Evolutionary conservation across 768 basidiomycete species (phyloP).

Genomic region (Podaxis carcinomalis): DNA sequence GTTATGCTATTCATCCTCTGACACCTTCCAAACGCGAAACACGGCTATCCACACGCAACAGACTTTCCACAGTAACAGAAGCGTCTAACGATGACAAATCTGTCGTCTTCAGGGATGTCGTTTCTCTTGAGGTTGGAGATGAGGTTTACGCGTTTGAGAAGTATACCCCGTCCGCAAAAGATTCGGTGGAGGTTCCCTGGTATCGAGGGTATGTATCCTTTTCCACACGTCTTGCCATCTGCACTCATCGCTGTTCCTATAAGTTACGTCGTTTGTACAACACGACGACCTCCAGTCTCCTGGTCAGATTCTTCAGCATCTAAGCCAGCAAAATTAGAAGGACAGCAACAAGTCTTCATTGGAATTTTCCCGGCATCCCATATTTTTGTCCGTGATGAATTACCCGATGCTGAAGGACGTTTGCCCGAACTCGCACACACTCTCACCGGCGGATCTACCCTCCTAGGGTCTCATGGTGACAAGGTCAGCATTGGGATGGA

Average conservation of each 20-base stretch:
- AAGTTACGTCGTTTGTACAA: conserved; percentile 86
- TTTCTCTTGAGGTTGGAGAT: conserved; percentile 89
- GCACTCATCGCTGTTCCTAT: conserved; percentile 2
- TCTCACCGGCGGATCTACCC: conserved; percentile 34
- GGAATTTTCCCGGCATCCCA: conserved; percentile 93
- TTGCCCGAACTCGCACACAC: conserved; percentile 71
- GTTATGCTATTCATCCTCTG: conserved; percentile 85
- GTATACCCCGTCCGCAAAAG: conserved; percentile 70
- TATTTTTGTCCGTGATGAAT: conserved; percentile 80
- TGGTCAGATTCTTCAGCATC: conserved; percentile 48
- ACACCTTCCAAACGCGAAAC: conserved; percentile 73
- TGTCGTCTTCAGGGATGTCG: conserved; percentile 63
- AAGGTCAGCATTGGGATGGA: conserved; percentile 48
- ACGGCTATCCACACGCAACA: conserved; percentile 50
- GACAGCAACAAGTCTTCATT: conserved; percentile 84
- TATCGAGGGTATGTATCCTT: conserved; percentile 78
- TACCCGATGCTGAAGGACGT: conserved; percentile 83
- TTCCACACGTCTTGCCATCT: conserved; percentile 4
- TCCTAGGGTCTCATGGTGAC: conserved; percentile 29
- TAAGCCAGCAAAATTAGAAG: conserved; percentile 59
- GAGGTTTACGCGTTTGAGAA: conserved; percentile 97
- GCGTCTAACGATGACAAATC: conserved; percentile 59
- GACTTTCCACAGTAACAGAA: conserved; percentile 60
- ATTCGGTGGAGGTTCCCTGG: conserved; percentile 75
- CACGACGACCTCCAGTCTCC: conserved; percentile 65